Conservation (phyloP, 2,329 filamentous ascomycete genomes). For the Aspergillus carbonarius region DNA sequence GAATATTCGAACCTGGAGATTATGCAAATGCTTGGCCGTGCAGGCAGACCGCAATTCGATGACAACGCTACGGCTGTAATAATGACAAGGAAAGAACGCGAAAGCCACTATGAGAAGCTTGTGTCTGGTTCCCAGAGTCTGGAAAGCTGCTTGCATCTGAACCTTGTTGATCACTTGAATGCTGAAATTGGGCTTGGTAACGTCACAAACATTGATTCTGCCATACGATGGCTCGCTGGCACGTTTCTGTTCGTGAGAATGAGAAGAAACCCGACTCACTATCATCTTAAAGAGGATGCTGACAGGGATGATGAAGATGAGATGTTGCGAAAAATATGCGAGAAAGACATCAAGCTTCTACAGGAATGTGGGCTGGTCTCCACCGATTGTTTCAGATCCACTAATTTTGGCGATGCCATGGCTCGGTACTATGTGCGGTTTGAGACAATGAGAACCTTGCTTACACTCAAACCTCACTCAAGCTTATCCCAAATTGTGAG, state of each 20-base stretch:
- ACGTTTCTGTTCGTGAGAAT: slow-evolving; percentile 79
- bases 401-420: slow-evolving; percentile 77
- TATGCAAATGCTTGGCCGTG: slow-evolving; percentile 88
- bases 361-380: slow-evolving; percentile 60
- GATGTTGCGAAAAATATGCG: slow-evolving; percentile 68
- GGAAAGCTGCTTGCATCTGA: slow-evolving; percentile 75
- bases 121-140: slow-evolving; percentile 70
- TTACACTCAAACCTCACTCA: slow-evolving; percentile 61
- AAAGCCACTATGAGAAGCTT: slow-evolving; percentile 68
- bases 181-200: slow-evolving; percentile 78
- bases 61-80: slow-evolving; percentile 74
- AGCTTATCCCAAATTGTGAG: slow-evolving; percentile 67
- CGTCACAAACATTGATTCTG: slow-evolving; percentile 62
- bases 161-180: slow-evolving; percentile 80
- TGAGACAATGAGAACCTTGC: slow-evolving; percentile 71
- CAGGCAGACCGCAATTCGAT: slow-evolving; percentile 81
- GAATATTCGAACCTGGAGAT: slow-evolving; percentile 81
- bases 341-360: slow-evolving; percentile 65
- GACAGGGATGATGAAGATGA: slow-evolving; percentile 58
- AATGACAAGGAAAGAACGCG: slow-evolving; percentile 68
- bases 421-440: slow-evolving; percentile 78
- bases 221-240: slow-evolving; percentile 70
- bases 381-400: slow-evolving; percentile 56
- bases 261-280: slow-evolving; percentile 67
- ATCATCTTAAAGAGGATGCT: slow-evolving; percentile 60